phyloP scores from a whole-genome alignment of 805 yeast genomes.

The Candida lessepsii region DNA sequence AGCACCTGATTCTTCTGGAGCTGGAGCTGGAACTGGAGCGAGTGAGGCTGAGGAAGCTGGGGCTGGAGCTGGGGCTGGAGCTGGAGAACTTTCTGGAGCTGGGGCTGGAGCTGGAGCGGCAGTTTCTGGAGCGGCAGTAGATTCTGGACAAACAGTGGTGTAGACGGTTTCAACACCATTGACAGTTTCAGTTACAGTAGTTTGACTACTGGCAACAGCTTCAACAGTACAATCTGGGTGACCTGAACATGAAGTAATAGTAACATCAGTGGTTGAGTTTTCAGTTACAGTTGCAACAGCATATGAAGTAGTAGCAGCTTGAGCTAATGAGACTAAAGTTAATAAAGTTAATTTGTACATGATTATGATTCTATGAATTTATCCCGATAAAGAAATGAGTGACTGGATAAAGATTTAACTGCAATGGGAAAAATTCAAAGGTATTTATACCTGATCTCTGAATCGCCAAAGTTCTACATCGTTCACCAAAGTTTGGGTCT shows the following conservation, averaged over 20 bases:
- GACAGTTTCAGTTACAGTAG: slow-evolving; percentile 33
- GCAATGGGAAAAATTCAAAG: slow-evolving; percentile 12
- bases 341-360: slow-evolving; percentile 19
- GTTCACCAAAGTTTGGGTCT: not conserved
- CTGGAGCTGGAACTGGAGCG: slow-evolving; percentile 13
- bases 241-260: slow-evolving; percentile 41
- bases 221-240: slow-evolving; percentile 23
- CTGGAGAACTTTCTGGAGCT: no score
- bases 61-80: no score
- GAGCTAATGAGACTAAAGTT: slow-evolving; percentile 23
- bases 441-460: slow-evolving; percentile 17
- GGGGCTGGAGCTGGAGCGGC: slow-evolving; percentile 12
- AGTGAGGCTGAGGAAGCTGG: no score
- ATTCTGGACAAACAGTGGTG: slow-evolving; percentile 39
- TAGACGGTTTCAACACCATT: slow-evolving; percentile 31
- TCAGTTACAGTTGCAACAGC: slow-evolving; percentile 26
- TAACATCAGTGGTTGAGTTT: slow-evolving; percentile 29
- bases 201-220: slow-evolving; percentile 26
- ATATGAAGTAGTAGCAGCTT: slow-evolving; percentile 21
- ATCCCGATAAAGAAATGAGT: slow-evolving; percentile 6
- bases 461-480: not conserved
- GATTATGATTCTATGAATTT: slow-evolving; percentile 24
- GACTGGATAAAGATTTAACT: slow-evolving; percentile 7
- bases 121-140: slow-evolving; percentile 8
- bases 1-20: slow-evolving; percentile 15